Evolutionary conservation across 2,329 filamentous ascomycete genomes (phyloP), one percentile per base, ranked within the genome.

Genomic region (Cercospora canescens): DNA sequence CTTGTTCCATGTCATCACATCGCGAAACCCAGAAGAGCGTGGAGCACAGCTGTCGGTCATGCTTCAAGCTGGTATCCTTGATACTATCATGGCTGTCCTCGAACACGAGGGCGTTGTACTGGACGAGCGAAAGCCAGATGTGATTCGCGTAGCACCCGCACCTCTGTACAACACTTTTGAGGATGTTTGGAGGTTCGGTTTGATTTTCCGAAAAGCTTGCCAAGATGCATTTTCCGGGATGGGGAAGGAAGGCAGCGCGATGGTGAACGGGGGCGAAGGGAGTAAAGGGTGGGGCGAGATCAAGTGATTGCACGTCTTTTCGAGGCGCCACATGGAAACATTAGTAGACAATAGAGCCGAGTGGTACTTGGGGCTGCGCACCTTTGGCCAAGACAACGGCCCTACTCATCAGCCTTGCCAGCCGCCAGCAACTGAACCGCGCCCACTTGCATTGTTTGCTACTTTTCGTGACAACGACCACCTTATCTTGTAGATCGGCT

Each of bases 101-200:
- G 87, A 91, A 71, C 84, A 86, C 12, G 85, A 86, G 1, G 91
- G 90, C 1, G 88, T 95, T 2, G 86, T 96, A 1, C 88, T 91
- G 39, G 93, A 97, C 76, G 91, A 95, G 83, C 84, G 93, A 66
- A 92, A 91, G 77, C 93, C 94, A 1, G 89, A 94, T 75, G 93
- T 97, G 16, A 89, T 97, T 59, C 84, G 93, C 1, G 88, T 96
- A 1, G 92, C 93, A 1, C 93, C 94, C 1, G 90, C 91, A 48
- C 93, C 93, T 8, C 77, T 97, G 70, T 97, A 96, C 79, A 94
- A 94, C 74, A 88, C 86, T 0, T 96, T 91, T 76, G 83, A 84
- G 66, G 93, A 97, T 72, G 88, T 93, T 6, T 88, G 80, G 81
- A 76, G 79, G 16, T 92, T 92, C 74, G 83, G 81, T 60, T 77